Evolutionary conservation across 2,329 filamentous ascomycete genomes (phyloP).

Genomic region (Zymoseptoria crescenta): DNA sequence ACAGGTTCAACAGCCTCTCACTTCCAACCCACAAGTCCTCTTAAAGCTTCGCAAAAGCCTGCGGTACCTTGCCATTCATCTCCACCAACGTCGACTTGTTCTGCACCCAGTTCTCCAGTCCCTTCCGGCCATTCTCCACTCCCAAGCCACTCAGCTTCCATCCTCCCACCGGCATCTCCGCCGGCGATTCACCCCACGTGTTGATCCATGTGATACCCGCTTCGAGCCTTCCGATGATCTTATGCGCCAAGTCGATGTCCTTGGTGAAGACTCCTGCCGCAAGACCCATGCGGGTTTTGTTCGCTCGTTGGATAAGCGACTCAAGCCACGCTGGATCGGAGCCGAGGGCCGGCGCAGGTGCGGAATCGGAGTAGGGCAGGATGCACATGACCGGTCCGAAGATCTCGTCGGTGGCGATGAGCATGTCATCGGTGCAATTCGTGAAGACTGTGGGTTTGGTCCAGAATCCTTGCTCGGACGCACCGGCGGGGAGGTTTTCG

Average conservation of each 20-base stretch:
- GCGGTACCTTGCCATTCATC: slow-evolving; percentile 62
- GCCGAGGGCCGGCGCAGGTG: too few relatives aligned
- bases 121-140: slow-evolving; percentile 74
- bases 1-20: too few relatives aligned
- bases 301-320: slow-evolving; percentile 64
- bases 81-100: slow-evolving; percentile 87
- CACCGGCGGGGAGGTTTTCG: slow-evolving; percentile 33
- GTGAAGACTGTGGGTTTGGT: slow-evolving; percentile 77
- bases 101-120: slow-evolving; percentile 72
- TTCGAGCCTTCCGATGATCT: slow-evolving; percentile 61
- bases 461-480: slow-evolving; percentile 64
- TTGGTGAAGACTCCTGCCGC: slow-evolving; percentile 78
- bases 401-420: slow-evolving; percentile 73
- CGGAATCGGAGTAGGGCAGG: slow-evolving; percentile 53
- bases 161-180: slow-evolving; percentile 86
- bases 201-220: slow-evolving; percentile 90
- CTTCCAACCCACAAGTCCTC: background rate
- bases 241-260: slow-evolving; percentile 65
- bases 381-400: slow-evolving; percentile 84
- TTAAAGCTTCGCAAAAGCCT: slow-evolving; percentile 49
- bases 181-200: slow-evolving; percentile 85
- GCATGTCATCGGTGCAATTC: slow-evolving; percentile 75
- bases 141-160: slow-evolving; percentile 89
- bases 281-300: slow-evolving; percentile 68
- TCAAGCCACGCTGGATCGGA: slow-evolving; percentile 44